Percentiles rank a stretch among this genome's conserved stretches.
phyloP scores from a whole-genome alignment of 495 filamentous ascomycete species.

The Penicillium goetzii region DNA sequence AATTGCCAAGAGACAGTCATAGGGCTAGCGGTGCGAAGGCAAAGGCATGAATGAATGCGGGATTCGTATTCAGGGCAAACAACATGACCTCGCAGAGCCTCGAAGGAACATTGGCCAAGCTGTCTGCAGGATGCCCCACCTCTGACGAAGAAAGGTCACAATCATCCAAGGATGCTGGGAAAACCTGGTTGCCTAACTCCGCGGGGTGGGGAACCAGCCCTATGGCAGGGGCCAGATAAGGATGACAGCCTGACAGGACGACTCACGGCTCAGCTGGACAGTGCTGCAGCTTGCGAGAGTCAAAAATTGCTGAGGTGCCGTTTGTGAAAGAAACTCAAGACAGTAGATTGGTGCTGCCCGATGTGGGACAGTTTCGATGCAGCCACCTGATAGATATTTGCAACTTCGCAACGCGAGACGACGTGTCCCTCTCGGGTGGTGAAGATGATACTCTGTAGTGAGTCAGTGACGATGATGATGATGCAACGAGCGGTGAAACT shows the following conservation, averaged over 20 bases:
- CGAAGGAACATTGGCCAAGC: slow-evolving; percentile 13
- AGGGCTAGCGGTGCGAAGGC: background rate
- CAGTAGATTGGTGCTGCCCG: background rate
- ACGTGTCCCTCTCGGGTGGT: slow-evolving; percentile 6
- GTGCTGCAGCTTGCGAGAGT: background rate
- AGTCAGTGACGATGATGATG: background rate
- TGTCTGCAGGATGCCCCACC: slow-evolving; percentile 12
- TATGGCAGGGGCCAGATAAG: slow-evolving; percentile 5
- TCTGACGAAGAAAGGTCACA: slow-evolving; percentile 11
- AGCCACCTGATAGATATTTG: background rate
- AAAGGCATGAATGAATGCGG: slow-evolving; percentile 2
- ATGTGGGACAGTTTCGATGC: background rate
- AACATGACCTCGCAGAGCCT: slow-evolving; percentile 6
- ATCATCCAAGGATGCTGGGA: slow-evolving; percentile 1
- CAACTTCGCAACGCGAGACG: background rate
- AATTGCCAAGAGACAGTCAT: background rate
- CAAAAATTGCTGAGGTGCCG: background rate
- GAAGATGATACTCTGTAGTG: background rate
- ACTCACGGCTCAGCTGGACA: slow-evolving; percentile 10
- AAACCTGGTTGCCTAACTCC: slow-evolving; percentile 23
- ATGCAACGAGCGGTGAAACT: slow-evolving; percentile 29
- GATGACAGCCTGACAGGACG: slow-evolving; percentile 3
- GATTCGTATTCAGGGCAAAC: slow-evolving; percentile 7
- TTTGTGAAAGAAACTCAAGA: background rate
- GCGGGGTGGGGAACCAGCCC: slow-evolving; percentile 5